Evolutionary conservation across 805 yeast genomes (phyloP), one percentile per base, ranked within the genome.

Genomic region (Priceomyces castillae): DNA sequence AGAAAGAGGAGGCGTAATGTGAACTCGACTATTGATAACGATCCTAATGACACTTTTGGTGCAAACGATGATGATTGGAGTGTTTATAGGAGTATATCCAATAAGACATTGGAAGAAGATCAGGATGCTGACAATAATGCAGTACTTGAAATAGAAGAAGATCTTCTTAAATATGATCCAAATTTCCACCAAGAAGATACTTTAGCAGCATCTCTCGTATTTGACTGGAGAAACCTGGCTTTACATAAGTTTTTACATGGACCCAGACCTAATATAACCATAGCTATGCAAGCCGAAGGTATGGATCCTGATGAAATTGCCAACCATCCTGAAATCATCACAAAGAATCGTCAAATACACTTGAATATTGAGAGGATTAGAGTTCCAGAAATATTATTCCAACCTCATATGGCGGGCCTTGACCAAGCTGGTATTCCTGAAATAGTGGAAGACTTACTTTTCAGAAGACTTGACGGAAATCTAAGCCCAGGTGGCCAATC

Each of bases 1-100:
- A 72, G 84, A 54, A 67, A 65, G 46, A 67, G 74, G 46, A 58
- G 71, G 40, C 59, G 74, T 33, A 63, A 64, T 42, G 77, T 73
- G 5, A 79, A 76, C 51, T 79, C 82, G 0, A 80, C 90, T 1
- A 84, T 86, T 26, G 96, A 88, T 56, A 88, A 87, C 52, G 97
- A 89, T 61, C 95, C 95, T 12, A 88, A 82, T 54, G 98, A 92
- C 64, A 87, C 90, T 0, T 90, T 92, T 64, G 98, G 97, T 44
- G 90, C 96, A 2, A 82, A 89, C 56, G 98, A 92, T 59, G 96
- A 86, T 43, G 99, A 94, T 63, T 92, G 97, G 97, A 80, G 85
- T 17, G 82, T 89, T 14, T 92, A 92, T 60, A 77, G 94, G 54
- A 94, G 88, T 57, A 85, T 90, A 44, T 79, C 88, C 15, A 80